Conservation (phyloP, 352 stramenopile species). For the Phytopythium cucurbitacearum region DNA sequence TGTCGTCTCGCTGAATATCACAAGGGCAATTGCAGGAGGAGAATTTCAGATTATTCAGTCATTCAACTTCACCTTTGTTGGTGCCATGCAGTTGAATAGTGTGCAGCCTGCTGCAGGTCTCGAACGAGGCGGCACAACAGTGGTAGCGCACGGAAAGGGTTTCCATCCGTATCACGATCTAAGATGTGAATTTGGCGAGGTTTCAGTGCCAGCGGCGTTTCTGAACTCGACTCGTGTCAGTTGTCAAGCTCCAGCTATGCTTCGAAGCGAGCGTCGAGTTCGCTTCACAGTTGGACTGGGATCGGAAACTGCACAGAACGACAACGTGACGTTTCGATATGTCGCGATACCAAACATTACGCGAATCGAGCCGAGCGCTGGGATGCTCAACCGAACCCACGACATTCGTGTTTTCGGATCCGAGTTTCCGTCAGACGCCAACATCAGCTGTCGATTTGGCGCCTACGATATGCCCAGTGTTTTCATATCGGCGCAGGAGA, state of each 20-base stretch:
- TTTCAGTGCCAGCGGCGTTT: conserved; percentile 12
- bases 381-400: conserved; percentile 20
- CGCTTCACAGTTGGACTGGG: conserved; percentile 23
- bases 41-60: conserved; percentile 3
- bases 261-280: conserved; percentile 9
- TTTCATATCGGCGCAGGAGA: neutral
- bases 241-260: conserved; percentile 28
- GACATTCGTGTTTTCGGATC: conserved; percentile 14
- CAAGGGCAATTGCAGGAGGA: neutral
- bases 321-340: conserved; percentile 25
- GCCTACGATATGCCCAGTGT: neutral
- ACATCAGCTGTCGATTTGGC: neutral
- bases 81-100: conserved; percentile 22
- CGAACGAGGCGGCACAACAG: conserved; percentile 20
- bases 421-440: neutral
- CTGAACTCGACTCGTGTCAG: conserved; percentile 21
- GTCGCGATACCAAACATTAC: conserved; percentile 19
- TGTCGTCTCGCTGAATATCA: conserved; percentile 15
- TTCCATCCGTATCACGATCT: conserved; percentile 28
- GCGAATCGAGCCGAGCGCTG: conserved; percentile 15
- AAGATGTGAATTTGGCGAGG: conserved; percentile 28
- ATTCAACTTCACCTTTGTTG: conserved; percentile 34
- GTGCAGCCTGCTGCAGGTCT: conserved; percentile 18
- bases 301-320: conserved; percentile 4
- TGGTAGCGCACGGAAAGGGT: conserved; percentile 25